These are phyloP conservation scores for Malus sylvestris DNA, from an alignment of 306 rosid species.

Conservation along the genomic window DNA sequence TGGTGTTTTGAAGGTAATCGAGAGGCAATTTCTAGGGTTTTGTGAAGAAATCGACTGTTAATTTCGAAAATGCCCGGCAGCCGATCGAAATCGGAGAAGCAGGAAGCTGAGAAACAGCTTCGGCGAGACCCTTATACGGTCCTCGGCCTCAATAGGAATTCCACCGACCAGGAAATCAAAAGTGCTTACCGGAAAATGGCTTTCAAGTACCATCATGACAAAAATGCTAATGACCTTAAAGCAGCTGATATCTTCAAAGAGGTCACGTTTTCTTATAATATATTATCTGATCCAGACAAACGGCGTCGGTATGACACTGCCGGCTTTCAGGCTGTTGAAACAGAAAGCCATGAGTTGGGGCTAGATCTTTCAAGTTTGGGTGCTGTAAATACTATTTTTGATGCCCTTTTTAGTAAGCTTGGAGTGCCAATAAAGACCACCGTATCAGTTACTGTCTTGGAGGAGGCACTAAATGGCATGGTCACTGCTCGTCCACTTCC, in stretches of 20 bases:
- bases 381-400: slow-evolving; percentile 97
- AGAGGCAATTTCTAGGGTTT: slow-evolving; percentile 46
- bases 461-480: slow-evolving; percentile 84
- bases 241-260: slow-evolving; percentile 96
- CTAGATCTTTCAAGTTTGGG: slow-evolving; percentile 98
- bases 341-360: slow-evolving; percentile 90
- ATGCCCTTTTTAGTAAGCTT: slow-evolving; percentile 98
- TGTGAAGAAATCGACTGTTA: neutral
- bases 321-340: slow-evolving; percentile 98
- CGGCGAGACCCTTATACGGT: slow-evolving; percentile 96
- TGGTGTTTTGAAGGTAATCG: neutral
- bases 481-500: slow-evolving; percentile 64
- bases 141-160: slow-evolving; percentile 78
- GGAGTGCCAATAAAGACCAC: slow-evolving; percentile 99
- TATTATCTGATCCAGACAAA: slow-evolving; percentile 84
- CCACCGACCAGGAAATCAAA: slow-evolving; percentile 93
- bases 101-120: slow-evolving; percentile 47
- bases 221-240: slow-evolving; percentile 95
- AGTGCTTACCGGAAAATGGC: slow-evolving; percentile 92
- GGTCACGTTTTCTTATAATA: slow-evolving; percentile 83
- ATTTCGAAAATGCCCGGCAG: slow-evolving; percentile 58
- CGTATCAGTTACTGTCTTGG: slow-evolving; percentile 85
- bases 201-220: slow-evolving; percentile 97
- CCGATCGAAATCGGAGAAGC: slow-evolving; percentile 82
- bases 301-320: slow-evolving; percentile 83